These are phyloP conservation scores for Helotiales sp. DNA, from an alignment of 2,329 filamentous ascomycete genomes.

Conservation along the genomic window DNA sequence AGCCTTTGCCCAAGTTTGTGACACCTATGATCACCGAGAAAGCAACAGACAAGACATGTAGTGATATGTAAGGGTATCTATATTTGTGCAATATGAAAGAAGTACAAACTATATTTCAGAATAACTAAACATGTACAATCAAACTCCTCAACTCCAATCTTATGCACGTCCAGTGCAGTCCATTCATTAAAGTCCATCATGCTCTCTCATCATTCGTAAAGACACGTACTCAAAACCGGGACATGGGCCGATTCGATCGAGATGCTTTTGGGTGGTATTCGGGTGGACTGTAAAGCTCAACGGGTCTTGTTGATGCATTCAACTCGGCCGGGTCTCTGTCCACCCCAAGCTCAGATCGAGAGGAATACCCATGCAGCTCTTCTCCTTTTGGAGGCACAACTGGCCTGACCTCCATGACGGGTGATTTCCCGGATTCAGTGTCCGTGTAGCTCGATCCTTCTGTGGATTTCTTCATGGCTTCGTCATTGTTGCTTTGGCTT, in stretches of 20 bases:
- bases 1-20: too few relatives aligned
- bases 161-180: too few relatives aligned
- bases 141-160: too few relatives aligned
- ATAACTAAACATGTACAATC: too few relatives aligned
- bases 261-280: background rate
- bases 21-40: too few relatives aligned
- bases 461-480: background rate
- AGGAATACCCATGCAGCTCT: slow-evolving; percentile 7
- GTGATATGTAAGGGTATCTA: too few relatives aligned
- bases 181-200: background rate
- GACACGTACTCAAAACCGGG: background rate
- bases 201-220: background rate
- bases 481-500: background rate
- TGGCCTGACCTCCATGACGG: background rate
- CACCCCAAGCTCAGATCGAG: background rate
- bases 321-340: background rate
- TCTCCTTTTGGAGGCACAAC: background rate
- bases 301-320: background rate
- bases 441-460: background rate
- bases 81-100: too few relatives aligned
- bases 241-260: background rate
- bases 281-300: background rate
- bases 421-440: background rate
- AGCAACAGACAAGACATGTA: too few relatives aligned
- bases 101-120: too few relatives aligned